Evolutionary conservation across 352 stramenopile species (phyloP).

Genomic region (Pythium insidiosum): DNA sequence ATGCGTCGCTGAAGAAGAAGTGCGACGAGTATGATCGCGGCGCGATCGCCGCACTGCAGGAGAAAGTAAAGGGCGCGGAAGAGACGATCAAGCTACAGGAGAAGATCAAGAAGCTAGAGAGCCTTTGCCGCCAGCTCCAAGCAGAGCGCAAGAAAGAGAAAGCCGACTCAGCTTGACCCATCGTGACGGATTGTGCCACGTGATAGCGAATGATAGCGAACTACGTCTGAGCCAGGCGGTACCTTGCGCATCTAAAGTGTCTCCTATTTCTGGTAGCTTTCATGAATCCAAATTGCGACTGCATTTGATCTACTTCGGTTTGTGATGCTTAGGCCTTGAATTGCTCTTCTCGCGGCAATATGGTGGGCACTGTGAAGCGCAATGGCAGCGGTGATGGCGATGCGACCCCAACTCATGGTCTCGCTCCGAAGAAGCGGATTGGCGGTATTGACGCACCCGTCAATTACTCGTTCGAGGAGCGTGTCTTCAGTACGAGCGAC

Average conservation of each 20-base stretch:
- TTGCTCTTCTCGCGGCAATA: too few species aligned
- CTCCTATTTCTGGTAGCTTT: too few species aligned
- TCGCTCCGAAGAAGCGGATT: conserved; percentile 50
- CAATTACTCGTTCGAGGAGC: conserved; percentile 66
- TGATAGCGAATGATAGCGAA: too few species aligned
- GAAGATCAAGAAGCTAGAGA: conserved; percentile 82
- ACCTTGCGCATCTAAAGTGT: too few species aligned
- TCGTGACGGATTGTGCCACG: too few species aligned
- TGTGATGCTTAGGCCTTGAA: too few species aligned
- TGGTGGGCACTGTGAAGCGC: too few species aligned
- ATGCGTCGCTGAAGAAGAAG: conserved; percentile 70
- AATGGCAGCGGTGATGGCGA: conserved; percentile 3
- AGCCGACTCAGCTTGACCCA: too few species aligned
- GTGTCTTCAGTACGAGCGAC: conserved; percentile 58
- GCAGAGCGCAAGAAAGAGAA: conserved; percentile 76
- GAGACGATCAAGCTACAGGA: conserved; percentile 68
- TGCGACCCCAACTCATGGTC: background rate
- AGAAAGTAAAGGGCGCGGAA: conserved; percentile 48
- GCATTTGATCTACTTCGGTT: too few species aligned
- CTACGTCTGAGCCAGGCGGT: too few species aligned
- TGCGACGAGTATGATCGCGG: conserved; percentile 70
- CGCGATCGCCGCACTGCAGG: conserved; percentile 69
- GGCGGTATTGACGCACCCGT: conserved; percentile 44
- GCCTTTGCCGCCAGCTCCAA: conserved; percentile 72
- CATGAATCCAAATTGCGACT: too few species aligned